Base-by-base conservation (phyloP, 179 eudicot genomes). In the Actinidia chinensis region DNA sequence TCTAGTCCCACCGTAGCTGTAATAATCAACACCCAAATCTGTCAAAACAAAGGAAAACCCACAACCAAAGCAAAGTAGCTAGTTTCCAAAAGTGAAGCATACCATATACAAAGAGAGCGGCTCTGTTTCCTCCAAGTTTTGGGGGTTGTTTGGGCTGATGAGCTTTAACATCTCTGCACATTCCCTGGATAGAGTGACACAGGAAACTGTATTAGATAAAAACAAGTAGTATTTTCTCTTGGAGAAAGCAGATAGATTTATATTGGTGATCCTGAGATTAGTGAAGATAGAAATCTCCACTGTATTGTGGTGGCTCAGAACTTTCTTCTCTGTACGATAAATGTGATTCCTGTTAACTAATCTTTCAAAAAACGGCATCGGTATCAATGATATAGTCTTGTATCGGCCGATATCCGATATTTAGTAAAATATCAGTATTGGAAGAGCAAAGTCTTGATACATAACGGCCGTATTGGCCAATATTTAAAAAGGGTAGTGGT, bases 31-130 rank as follows among this genome's bases (percentile, higher is more conserved):
- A 22, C 12, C 6, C 6, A 42, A 15, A 44, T 43, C 33, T 11
- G 13, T 28, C 20, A 36, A 28, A 14, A 66, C 4, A 1, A 15
- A 44, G 33, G 8, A 56, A 17, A n/a, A 17, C 67, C 33, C 54
- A 46, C 33, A 17, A 13, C 2, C 12, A 42, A 25, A 2, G 8
- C 17, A 28, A 66, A 8, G 3, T 42, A 28, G 33, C 33, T 17
- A 42, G 8, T 68, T 28, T 28, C 7, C 11, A 18, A 44, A 33
- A n/a, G 51, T 25, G 72, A 68, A 44, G 10, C 9, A 61, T 83
- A 87, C 90, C 88, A 44, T 73, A 81, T 15, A 85, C 86, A 65
- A 81, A 87, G 67, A 87, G 66, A 40, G 88, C 54, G 64, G 90
- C 90, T 75, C 88, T 81, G 13, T 33, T 76, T 81, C 90, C 90